Evolutionary conservation across 2,329 filamentous ascomycete species (phyloP), one percentile per base, ranked within the genome.

Genomic region (Clonostachys rhizophaga): DNA sequence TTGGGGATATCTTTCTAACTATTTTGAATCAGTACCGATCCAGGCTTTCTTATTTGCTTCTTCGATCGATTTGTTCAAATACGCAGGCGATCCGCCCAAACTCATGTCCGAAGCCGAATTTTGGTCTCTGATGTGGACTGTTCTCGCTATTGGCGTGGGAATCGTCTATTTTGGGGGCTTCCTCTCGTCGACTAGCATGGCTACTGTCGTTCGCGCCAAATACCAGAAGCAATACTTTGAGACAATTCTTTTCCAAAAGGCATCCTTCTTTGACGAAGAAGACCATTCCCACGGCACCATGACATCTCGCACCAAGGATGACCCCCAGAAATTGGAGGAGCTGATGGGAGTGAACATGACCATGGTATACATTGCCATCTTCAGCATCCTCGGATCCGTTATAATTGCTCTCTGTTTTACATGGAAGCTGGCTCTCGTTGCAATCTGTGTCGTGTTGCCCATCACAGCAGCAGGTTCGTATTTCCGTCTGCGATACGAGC

Each of bases 351-450:
- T 77, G 42, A 84, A 86, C 57, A 79, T 86, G 74, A 75, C 81
- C 3, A 73, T 87, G 52, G 75, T 81, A 3, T 72, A 73, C 49
- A 78, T 84, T 17, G 81, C 84, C 9, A 58, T 86, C 18, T 84
- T 89, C 58, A 85, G 79, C 43, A 64, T 91, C 4, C 55, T 81
- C 9, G 87, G 86, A 0, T 81, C 79, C 8, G 65, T 89, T 13
- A 69, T 76, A 40, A 85, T 91, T 45, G 75, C 84, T 2, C 90
- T 89, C 55, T 70, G 76, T 5, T 89, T 86, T 59, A 84, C 85
- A 2, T 91, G 88, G 88, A 91, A 90, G 60, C 71, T 92, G 9
- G 81, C 84, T 0, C 66, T 90, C 0, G 83, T 91, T 0, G 76
- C 79, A 0, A 68, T 83, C 9, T 86, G 81, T 54, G 79, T 86